Conservation (phyloP, 306 rosid genomes). For the Luffa acutangula region DNA sequence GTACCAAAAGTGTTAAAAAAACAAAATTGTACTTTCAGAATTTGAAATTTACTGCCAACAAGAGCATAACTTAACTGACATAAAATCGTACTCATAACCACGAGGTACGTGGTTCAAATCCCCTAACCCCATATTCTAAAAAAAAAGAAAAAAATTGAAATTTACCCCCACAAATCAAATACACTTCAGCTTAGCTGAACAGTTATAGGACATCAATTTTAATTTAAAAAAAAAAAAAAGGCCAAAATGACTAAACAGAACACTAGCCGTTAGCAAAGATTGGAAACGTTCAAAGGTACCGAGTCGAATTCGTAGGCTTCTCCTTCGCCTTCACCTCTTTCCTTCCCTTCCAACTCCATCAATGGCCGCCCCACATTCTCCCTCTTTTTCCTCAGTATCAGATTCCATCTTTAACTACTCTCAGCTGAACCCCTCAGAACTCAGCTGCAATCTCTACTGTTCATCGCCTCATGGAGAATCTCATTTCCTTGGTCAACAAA, state of each 20-base stretch:
- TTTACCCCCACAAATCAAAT: too few species aligned
- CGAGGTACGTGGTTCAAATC: too few species aligned
- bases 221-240: not conserved
- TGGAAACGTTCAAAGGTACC: slow-evolving; percentile 1
- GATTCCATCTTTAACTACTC: not conserved
- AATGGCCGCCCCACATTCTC: not conserved
- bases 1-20: too few species aligned
- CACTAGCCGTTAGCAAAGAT: not conserved
- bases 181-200: too few species aligned
- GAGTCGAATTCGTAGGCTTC: not conserved
- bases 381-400: not conserved
- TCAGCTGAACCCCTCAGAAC: not conserved
- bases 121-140: too few species aligned
- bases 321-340: not conserved
- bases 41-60: too few species aligned
- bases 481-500: slow-evolving; percentile 82
- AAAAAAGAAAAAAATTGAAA: too few species aligned
- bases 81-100: too few species aligned
- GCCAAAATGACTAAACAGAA: not conserved
- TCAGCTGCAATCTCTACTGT: not conserved
- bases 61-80: too few species aligned
- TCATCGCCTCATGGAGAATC: slow-evolving; percentile 50
- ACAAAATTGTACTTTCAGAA: too few species aligned
- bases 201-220: too few species aligned
- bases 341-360: not conserved